phyloP scores from a whole-genome alignment of 2,329 filamentous ascomycete genomes.

The Orbilia quercus region DNA sequence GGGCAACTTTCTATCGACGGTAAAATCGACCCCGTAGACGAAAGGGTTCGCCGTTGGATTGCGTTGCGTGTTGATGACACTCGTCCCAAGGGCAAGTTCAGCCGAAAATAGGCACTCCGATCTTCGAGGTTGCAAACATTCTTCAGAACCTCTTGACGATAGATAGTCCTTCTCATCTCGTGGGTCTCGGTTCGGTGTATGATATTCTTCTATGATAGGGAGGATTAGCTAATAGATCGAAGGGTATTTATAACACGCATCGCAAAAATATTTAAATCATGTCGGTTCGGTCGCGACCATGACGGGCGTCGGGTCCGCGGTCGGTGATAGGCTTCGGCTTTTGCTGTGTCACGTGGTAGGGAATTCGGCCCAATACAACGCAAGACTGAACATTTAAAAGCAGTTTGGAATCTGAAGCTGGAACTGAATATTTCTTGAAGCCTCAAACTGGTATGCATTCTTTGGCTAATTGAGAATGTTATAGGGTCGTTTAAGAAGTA shows the following conservation, averaged over 20 bases:
- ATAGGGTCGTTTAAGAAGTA: no score
- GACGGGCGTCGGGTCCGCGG: neutral
- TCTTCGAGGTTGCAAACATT: neutral
- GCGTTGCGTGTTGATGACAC: conserved; percentile 36
- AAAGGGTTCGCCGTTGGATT: neutral
- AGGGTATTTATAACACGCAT: no score
- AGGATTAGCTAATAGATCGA: no score
- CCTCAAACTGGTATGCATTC: no score
- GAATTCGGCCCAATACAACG: neutral
- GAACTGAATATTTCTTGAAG: no score
- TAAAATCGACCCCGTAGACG: neutral
- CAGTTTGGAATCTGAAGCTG: no score
- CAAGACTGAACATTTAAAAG: no score
- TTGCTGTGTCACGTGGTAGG: neutral
- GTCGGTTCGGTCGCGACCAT: neutral
- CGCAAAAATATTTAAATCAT: no score
- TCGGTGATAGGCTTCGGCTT: conserved; percentile 18
- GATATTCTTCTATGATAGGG: no score
- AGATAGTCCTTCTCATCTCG: neutral
- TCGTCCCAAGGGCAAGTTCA: conserved; percentile 14
- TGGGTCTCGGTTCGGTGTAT: neutral
- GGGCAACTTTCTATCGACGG: conserved; percentile 31
- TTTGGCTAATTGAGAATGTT: no score
- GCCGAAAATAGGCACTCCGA: conserved; percentile 5
- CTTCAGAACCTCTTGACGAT: neutral